These are phyloP conservation scores for Naganishia albida DNA, from an alignment of 1,284 basidiomycete genomes.

Conservation along the genomic window DNA sequence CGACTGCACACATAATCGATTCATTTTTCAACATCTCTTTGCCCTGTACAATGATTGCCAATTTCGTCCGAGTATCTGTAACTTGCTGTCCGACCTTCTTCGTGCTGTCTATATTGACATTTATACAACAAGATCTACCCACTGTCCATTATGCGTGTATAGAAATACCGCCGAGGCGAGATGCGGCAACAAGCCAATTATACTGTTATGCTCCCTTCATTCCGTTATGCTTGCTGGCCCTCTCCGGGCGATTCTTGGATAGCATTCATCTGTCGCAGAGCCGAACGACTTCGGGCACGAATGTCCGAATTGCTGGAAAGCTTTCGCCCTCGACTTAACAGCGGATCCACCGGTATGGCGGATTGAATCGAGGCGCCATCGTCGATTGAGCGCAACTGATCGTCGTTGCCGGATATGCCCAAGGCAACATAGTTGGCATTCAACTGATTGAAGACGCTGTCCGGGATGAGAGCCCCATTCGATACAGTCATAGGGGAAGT, in stretches of 20 bases:
- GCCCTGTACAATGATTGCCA: too few species aligned
- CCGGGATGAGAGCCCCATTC: constrained; percentile 14
- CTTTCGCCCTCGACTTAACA: constrained; percentile 21
- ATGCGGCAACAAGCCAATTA: background rate
- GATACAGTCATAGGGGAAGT: background rate
- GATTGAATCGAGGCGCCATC: constrained; percentile 3
- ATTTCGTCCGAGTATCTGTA: too few species aligned
- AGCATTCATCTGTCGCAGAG: constrained; percentile 14
- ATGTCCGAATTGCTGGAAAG: constrained; percentile 26
- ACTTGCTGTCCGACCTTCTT: background rate
- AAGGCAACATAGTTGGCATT: constrained; percentile 20
- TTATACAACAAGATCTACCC: background rate
- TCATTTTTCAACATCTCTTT: background rate
- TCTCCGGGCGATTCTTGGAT: constrained; percentile 26
- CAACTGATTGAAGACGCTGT: constrained; percentile 20
- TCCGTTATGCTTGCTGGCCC: constrained; percentile 11
- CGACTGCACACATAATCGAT: background rate
- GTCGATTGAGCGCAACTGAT: constrained; percentile 16
- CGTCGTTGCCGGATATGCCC: constrained; percentile 12
- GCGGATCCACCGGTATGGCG: constrained; percentile 4
- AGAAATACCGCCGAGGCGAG: background rate
- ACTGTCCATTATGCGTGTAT: constrained; percentile 11
- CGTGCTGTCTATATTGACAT: background rate
- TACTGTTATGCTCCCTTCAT: background rate
- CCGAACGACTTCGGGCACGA: constrained; percentile 23